Percentiles rank a stretch among this genome's conserved stretches.
These are phyloP conservation scores for Pleodorina starrii DNA, from an alignment of 139 green algal species.

Conservation along the genomic window DNA sequence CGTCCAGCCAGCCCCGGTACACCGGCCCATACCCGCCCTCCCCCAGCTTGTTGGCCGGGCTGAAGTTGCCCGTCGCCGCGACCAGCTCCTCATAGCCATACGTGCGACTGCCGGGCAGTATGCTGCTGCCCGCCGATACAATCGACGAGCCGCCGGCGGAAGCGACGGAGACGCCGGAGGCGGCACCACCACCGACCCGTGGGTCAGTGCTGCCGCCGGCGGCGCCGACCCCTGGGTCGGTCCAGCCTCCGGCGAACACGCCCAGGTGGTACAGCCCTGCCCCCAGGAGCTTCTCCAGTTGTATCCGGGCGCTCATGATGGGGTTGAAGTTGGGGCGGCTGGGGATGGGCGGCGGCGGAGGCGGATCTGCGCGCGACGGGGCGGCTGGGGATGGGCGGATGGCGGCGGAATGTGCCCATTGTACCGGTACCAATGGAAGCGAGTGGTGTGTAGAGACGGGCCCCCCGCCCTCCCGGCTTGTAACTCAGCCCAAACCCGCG, in stretches of 20 bases:
- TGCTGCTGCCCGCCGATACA: background rate
- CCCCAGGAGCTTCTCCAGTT: slow-evolving; percentile 40
- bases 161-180: background rate
- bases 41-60: slow-evolving; percentile 53
- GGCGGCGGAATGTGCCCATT: too few species aligned
- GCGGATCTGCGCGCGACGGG: background rate
- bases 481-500: too few species aligned
- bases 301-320: slow-evolving; percentile 16
- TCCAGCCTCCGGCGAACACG: background rate
- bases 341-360: background rate
- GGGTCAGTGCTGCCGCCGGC: background rate
- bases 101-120: too few species aligned
- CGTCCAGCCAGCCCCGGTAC: slow-evolving; percentile 85
- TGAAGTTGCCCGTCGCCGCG: slow-evolving; percentile 50
- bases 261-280: slow-evolving; percentile 3
- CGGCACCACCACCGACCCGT: too few species aligned
- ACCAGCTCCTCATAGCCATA: slow-evolving; percentile 31
- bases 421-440: too few species aligned
- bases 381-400: too few species aligned
- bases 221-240: background rate
- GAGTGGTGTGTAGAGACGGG: too few species aligned
- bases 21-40: slow-evolving; percentile 67
- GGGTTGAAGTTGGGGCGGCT: slow-evolving; percentile 38
- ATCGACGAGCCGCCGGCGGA: background rate
- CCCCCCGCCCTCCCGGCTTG: too few species aligned